Conservation (phyloP, 2,329 filamentous ascomycete species). For the Exophiala viscosa region DNA sequence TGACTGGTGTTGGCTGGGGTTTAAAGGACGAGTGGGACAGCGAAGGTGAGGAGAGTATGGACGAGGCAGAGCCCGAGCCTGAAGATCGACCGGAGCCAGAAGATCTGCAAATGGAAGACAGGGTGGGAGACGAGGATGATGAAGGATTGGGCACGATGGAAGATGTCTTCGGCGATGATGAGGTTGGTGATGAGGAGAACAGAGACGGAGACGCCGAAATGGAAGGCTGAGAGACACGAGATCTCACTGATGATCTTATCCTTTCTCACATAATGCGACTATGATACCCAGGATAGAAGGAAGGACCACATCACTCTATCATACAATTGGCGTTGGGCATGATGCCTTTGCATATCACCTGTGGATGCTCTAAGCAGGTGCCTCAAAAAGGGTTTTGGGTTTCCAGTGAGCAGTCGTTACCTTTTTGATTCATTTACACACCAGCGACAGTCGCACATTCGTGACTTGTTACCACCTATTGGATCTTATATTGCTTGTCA, state of each 20-base stretch:
- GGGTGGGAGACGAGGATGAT: constrained; percentile 27
- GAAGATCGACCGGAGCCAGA: constrained; percentile 22
- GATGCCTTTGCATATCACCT: neutral
- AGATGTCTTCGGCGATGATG: constrained; percentile 35
- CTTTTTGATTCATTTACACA: no score
- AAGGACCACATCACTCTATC: neutral
- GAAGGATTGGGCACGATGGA: constrained; percentile 30
- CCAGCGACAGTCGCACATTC: no score
- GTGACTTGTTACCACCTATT: no score
- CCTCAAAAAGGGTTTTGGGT: neutral
- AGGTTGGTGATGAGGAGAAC: constrained; percentile 33
- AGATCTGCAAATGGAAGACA: constrained; percentile 30
- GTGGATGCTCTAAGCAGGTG: neutral
- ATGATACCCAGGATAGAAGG: constrained; percentile 4
- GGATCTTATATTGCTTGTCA: no score
- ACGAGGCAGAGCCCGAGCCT: constrained; percentile 20
- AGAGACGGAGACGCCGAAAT: constrained; percentile 44
- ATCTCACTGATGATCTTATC: neutral
- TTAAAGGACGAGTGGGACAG: constrained; percentile 58
- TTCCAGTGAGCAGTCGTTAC: neutral
- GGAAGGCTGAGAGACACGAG: constrained; percentile 7
- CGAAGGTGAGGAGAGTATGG: constrained; percentile 47
- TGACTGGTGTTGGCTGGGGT: constrained; percentile 55
- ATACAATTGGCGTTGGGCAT: neutral
- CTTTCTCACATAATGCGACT: neutral